These are phyloP conservation scores for Pleurotus pulmonarius DNA, from an alignment of 768 basidiomycete genomes.

Conservation along the genomic window DNA sequence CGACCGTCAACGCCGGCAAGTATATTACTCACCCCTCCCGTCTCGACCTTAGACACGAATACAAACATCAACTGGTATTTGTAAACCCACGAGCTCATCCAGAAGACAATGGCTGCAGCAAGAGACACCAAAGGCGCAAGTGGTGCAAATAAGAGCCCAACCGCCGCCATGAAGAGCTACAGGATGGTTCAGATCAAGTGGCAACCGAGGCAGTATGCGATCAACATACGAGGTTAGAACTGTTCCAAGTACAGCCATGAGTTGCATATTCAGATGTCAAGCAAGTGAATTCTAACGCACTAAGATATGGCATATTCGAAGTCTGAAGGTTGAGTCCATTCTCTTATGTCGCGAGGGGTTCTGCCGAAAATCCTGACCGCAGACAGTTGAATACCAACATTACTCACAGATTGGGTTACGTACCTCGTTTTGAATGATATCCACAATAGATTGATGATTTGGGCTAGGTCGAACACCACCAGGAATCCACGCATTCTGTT, in stretches of 20 bases:
- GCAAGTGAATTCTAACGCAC: slow-evolving; percentile 31
- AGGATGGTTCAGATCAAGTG: neutral
- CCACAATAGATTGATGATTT: slow-evolving; percentile 87
- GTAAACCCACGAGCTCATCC: slow-evolving; percentile 68
- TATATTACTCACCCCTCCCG: slow-evolving; percentile 61
- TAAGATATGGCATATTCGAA: slow-evolving; percentile 76
- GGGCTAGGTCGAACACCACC: slow-evolving; percentile 82
- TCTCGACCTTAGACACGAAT: slow-evolving; percentile 72
- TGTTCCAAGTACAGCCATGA: neutral
- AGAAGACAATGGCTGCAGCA: slow-evolving; percentile 69
- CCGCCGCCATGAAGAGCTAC: slow-evolving; percentile 69
- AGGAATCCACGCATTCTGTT: slow-evolving; percentile 75
- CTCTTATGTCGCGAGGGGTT: slow-evolving; percentile 74
- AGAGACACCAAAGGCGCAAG: slow-evolving; percentile 77
- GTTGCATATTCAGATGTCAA: neutral
- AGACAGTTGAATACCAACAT: too few relatives aligned
- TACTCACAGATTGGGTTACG: slow-evolving; percentile 15
- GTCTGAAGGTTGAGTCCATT: slow-evolving; percentile 72
- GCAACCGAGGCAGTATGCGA: too few relatives aligned
- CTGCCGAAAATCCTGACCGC: slow-evolving; percentile 56
- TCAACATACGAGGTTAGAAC: slow-evolving; percentile 25
- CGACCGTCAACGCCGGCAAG: neutral
- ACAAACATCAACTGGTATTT: slow-evolving; percentile 90
- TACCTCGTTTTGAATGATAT: slow-evolving; percentile 81
- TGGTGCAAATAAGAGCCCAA: slow-evolving; percentile 81